These are phyloP conservation scores for Trifolium dubium DNA, from an alignment of 306 rosid genomes.

Conservation along the genomic window DNA sequence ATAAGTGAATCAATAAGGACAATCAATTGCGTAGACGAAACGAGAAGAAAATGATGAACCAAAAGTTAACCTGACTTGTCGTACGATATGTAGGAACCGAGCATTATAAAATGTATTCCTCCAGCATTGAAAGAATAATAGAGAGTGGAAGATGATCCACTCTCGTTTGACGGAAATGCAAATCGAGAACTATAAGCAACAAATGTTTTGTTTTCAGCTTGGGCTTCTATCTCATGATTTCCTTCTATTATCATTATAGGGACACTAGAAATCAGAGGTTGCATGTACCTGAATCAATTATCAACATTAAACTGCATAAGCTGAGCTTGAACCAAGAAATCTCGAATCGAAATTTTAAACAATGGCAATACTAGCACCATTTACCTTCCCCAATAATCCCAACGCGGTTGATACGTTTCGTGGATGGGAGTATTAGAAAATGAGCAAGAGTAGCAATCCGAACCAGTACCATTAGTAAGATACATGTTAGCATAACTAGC, in stretches of 20 bases:
- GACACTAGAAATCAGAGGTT: conserved; percentile 77
- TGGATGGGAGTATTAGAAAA: conserved; percentile 76
- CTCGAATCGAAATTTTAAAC: not conserved
- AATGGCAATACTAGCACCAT: not conserved
- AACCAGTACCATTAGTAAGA: conserved; percentile 79
- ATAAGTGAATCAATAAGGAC: conserved; percentile 5
- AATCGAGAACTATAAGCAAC: conserved; percentile 82
- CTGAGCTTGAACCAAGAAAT: conserved; percentile 15
- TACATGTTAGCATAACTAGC: conserved; percentile 73
- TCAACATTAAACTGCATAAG: conserved; percentile 11
- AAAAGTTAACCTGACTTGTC: conserved; percentile 62
- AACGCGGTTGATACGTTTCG: conserved; percentile 95
- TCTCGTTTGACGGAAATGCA: conserved; percentile 83
- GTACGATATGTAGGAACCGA: conserved; percentile 68
- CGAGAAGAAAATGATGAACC: conserved; percentile 6
- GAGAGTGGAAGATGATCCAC: conserved; percentile 71
- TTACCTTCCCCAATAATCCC: conserved; percentile 99
- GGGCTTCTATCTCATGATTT: conserved; percentile 85
- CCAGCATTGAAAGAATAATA: conserved; percentile 94
- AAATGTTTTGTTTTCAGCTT: conserved; percentile 71
- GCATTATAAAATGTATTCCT: conserved; percentile 89
- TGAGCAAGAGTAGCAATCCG: conserved; percentile 75
- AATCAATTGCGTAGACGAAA: not conserved
- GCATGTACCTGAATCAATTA: conserved; percentile 68
- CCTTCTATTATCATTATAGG: conserved; percentile 91